Conservation (phyloP, 352 stramenopile genomes). For the Thraustochytrium sp. region DNA sequence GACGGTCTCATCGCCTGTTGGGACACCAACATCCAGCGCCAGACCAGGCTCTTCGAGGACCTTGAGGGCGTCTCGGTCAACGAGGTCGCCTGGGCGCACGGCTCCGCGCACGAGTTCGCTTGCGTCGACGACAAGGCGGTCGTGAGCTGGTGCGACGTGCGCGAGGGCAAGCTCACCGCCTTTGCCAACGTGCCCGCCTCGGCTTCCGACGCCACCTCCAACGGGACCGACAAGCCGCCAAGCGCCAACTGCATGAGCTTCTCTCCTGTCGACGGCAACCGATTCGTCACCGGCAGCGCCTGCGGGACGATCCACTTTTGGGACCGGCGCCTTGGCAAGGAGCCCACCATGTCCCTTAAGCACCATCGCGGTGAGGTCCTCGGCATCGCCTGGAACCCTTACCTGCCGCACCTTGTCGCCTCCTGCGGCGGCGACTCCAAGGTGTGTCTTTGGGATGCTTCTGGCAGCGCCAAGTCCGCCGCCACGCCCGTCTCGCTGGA, state of each 20-base stretch:
- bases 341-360: constrained; percentile 52
- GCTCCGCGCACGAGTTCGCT: neutral
- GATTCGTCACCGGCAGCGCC: constrained; percentile 84
- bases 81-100: neutral
- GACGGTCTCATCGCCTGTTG: neutral
- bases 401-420: neutral
- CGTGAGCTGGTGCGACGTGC: neutral
- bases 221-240: neutral
- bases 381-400: neutral
- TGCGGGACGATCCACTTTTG: constrained; percentile 91
- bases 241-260: constrained; percentile 94
- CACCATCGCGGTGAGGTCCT: neutral
- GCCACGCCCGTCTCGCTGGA: constrained; percentile 78
- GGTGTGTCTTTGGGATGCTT: neutral
- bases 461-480: neutral
- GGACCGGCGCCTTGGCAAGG: constrained; percentile 94
- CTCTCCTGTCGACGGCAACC: constrained; percentile 90
- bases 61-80: neutral
- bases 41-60: neutral
- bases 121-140: neutral
- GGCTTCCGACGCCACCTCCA: neutral
- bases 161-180: neutral
- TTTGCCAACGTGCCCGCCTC: neutral
- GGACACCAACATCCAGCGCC: neutral
- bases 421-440: neutral